Percentiles rank a stretch among this genome's conserved stretches.
Evolutionary conservation across 2,329 filamentous ascomycete genomes (phyloP).

Genomic region (Hypoxylon rubiginosum): DNA sequence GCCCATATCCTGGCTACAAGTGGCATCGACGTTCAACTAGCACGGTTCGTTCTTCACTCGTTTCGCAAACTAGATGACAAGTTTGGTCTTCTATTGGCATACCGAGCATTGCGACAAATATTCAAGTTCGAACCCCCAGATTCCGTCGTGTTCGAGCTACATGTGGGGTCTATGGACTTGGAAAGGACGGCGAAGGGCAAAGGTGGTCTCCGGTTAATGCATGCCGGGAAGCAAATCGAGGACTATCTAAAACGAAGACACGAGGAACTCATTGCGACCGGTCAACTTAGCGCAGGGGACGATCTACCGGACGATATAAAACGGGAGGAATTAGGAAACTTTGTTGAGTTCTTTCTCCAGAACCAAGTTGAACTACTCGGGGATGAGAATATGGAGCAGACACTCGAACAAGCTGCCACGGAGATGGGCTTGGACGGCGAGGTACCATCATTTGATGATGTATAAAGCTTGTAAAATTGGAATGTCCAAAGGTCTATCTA

Average conservation of each 20-base stretch:
- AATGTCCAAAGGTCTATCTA: background rate
- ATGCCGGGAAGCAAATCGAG: slow-evolving; percentile 60
- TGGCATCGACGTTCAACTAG: slow-evolving; percentile 62
- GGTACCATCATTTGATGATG: slow-evolving; percentile 11
- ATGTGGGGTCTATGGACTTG: slow-evolving; percentile 60
- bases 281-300: slow-evolving; percentile 49
- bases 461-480: background rate
- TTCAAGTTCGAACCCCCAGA: slow-evolving; percentile 62
- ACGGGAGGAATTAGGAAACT: slow-evolving; percentile 58
- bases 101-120: slow-evolving; percentile 58
- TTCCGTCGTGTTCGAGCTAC: slow-evolving; percentile 61
- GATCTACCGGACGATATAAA: slow-evolving; percentile 55
- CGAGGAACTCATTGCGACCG: slow-evolving; percentile 43
- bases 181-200: slow-evolving; percentile 54
- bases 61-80: slow-evolving; percentile 62
- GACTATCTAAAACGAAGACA: slow-evolving; percentile 51
- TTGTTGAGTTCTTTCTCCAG: slow-evolving; percentile 58
- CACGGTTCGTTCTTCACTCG: slow-evolving; percentile 64
- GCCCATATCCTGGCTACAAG: slow-evolving; percentile 59
- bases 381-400: slow-evolving; percentile 9
- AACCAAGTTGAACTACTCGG: slow-evolving; percentile 18
- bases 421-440: slow-evolving; percentile 44
- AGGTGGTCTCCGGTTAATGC: slow-evolving; percentile 58
- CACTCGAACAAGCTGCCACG: slow-evolving; percentile 36
- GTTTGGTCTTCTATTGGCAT: slow-evolving; percentile 61